Evolutionary conservation across 257 asterid genomes (phyloP).

Genomic region (Solanum neorickii): DNA sequence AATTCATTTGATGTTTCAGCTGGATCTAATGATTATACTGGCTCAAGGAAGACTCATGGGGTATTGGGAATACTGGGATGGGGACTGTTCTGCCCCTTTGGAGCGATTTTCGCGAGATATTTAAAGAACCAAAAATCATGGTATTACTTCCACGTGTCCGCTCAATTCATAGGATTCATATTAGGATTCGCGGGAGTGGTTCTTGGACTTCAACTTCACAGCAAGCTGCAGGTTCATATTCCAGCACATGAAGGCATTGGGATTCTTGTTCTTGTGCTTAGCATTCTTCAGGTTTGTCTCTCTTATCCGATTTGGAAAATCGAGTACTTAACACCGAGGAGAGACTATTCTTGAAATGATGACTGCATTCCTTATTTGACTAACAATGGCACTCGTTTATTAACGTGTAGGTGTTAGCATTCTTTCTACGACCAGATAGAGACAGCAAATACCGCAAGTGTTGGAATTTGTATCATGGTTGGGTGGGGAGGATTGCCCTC

Average conservation of each 20-base stretch:
- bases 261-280: constrained; percentile 54
- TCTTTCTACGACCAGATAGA: constrained; percentile 55
- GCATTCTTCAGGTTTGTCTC: constrained; percentile 59
- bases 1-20: constrained; percentile 9
- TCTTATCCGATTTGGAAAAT: background rate
- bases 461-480: constrained; percentile 74
- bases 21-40: background rate
- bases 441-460: constrained; percentile 58
- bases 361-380: background rate
- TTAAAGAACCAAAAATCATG: constrained; percentile 53
- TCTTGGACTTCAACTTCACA: constrained; percentile 57
- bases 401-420: constrained; percentile 48
- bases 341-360: background rate
- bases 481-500: constrained; percentile 68
- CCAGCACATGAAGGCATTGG: constrained; percentile 78
- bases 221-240: constrained; percentile 41
- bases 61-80: constrained; percentile 55
- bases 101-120: constrained; percentile 73
- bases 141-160: constrained; percentile 67
- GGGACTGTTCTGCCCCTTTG: constrained; percentile 74
- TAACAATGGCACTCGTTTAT: background rate
- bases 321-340: background rate
- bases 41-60: constrained; percentile 70
- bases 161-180: constrained; percentile 63
- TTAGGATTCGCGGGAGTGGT: constrained; percentile 65